Conservation (phyloP, 2,329 filamentous ascomycete species). For the Hypoxylon sp. region DNA sequence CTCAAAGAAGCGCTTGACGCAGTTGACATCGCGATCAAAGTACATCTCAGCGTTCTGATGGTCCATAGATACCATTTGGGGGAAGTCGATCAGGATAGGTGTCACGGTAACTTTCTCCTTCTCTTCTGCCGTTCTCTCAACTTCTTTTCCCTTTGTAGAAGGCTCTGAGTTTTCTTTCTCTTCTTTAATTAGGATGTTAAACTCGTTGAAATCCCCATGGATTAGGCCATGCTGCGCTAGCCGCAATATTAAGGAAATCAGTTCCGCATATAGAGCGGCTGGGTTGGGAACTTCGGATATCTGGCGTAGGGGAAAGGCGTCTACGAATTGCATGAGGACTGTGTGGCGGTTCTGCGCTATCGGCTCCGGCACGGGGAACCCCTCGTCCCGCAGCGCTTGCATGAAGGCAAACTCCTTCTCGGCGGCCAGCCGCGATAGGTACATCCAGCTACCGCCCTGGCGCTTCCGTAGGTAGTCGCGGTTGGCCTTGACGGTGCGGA, state of each 20-base stretch:
- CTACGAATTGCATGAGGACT: slow-evolving; percentile 94
- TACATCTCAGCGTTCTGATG: slow-evolving; percentile 96
- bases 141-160: slow-evolving; percentile 38
- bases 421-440: slow-evolving; percentile 92
- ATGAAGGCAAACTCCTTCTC: slow-evolving; percentile 97
- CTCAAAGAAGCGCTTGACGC: slow-evolving; percentile 94
- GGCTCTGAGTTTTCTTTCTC: slow-evolving; percentile 56
- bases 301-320: slow-evolving; percentile 92
- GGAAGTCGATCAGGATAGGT: slow-evolving; percentile 96
- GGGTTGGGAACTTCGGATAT: slow-evolving; percentile 88
- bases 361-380: slow-evolving; percentile 90
- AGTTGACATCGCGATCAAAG: slow-evolving; percentile 95
- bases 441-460: slow-evolving; percentile 92
- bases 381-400: slow-evolving; percentile 85
- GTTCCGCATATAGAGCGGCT: slow-evolving; percentile 87
- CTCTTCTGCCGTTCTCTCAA: slow-evolving; percentile 36
- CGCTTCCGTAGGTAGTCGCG: slow-evolving; percentile 86
- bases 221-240: slow-evolving; percentile 91
- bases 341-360: slow-evolving; percentile 93
- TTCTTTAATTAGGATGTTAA: slow-evolving; percentile 96
- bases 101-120: slow-evolving; percentile 68
- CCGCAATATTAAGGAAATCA: slow-evolving; percentile 87
- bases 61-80: slow-evolving; percentile 97
- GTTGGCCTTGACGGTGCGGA: slow-evolving; percentile 95
- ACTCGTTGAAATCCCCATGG: slow-evolving; percentile 99